Conservation (phyloP, 1,284 basidiomycete genomes). For the Quambalaria eucalypti region DNA sequence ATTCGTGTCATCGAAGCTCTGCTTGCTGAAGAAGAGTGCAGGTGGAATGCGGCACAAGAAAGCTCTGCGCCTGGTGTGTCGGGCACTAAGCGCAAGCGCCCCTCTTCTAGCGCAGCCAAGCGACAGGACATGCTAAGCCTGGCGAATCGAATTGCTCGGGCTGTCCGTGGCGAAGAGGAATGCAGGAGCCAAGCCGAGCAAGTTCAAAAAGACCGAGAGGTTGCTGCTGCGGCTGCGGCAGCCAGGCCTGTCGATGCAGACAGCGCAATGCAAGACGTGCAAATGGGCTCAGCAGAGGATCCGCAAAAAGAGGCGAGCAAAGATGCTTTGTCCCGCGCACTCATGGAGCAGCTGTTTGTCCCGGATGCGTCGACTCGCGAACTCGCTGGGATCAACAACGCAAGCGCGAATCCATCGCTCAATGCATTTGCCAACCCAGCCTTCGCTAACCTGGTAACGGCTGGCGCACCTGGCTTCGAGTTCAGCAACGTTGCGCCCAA, state of each 20-base stretch:
- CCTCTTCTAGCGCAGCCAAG: conserved; percentile 10
- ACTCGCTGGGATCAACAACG: not conserved
- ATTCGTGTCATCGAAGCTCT: conserved; percentile 40
- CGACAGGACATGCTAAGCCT: conserved; percentile 35
- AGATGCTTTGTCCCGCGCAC: conserved; percentile 5
- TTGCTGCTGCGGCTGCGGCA: too few relatives aligned
- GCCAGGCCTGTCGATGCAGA: too few relatives aligned
- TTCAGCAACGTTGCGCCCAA: not conserved
- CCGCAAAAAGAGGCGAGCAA: not conserved
- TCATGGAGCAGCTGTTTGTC: conserved; percentile 8
- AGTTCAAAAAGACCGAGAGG: not conserved
- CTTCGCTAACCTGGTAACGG: not conserved
- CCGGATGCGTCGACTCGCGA: not conserved
- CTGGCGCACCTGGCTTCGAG: not conserved
- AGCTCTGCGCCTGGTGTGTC: not conserved
- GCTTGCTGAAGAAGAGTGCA: conserved; percentile 37
- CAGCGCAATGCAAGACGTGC: not conserved
- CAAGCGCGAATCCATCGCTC: not conserved
- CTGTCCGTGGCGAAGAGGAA: conserved; percentile 16
- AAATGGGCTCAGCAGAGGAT: not conserved
- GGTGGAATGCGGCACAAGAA: conserved; percentile 27
- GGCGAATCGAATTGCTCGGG: conserved; percentile 29
- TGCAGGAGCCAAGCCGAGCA: conserved; percentile 2
- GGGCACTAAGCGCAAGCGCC: conserved; percentile 13
- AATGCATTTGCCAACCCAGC: not conserved